Evolutionary conservation across 2,329 filamentous ascomycete species (phyloP).

Genomic region (Aspergillus tanneri): DNA sequence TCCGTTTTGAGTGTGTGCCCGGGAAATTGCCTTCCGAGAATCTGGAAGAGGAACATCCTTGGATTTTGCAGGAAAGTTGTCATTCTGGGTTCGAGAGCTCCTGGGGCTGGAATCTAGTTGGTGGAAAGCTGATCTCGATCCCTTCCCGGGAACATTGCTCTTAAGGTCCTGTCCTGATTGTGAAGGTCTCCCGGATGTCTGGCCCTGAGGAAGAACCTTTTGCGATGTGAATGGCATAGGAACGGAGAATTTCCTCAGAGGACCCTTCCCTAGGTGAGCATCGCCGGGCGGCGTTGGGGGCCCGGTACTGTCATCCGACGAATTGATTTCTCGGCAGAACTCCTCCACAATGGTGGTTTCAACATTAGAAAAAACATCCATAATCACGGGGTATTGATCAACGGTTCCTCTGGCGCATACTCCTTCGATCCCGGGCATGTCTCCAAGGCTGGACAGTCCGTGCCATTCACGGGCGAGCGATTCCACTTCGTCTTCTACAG

Average conservation of each 20-base stretch:
- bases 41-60: neutral
- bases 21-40: neutral
- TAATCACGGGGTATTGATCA: constrained; percentile 47
- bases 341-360: constrained; percentile 19
- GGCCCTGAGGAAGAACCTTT: neutral
- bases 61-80: constrained; percentile 1
- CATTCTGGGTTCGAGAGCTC: neutral
- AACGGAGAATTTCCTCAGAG: neutral
- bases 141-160: neutral
- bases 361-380: constrained; percentile 26
- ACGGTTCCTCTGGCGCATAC: constrained; percentile 39
- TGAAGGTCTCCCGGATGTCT: constrained; percentile 6
- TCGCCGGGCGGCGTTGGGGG: constrained; percentile 28
- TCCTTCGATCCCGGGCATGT: constrained; percentile 35
- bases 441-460: constrained; percentile 30
- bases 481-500: constrained; percentile 46
- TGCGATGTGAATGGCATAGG: neutral
- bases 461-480: constrained; percentile 44
- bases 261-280: neutral
- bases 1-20: neutral
- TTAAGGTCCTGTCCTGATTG: neutral
- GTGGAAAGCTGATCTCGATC: constrained; percentile 3
- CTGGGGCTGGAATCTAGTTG: neutral
- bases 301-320: constrained; percentile 30
- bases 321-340: constrained; percentile 21